Evolutionary conservation across 2,329 filamentous ascomycete genomes (phyloP).

Genomic region (Colletotrichum sp.): DNA sequence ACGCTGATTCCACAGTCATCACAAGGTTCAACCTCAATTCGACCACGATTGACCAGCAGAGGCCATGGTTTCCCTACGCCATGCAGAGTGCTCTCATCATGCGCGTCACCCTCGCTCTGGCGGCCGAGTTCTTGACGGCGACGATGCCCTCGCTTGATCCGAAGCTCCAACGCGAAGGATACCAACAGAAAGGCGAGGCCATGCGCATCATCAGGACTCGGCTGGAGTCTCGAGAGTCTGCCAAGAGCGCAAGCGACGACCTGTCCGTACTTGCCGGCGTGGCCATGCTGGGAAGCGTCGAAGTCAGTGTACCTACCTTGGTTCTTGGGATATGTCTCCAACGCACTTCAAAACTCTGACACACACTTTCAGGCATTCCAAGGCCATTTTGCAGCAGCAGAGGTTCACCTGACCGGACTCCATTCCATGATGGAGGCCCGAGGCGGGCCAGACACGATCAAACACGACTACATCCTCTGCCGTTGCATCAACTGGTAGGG

Average conservation of each 20-base stretch:
- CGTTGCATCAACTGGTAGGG: constrained; percentile 22
- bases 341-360: background rate
- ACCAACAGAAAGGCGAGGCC: constrained; percentile 19
- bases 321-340: background rate
- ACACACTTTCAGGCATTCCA: constrained; percentile 13
- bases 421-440: constrained; percentile 16
- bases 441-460: constrained; percentile 18
- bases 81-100: constrained; percentile 23
- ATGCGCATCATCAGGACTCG: constrained; percentile 17
- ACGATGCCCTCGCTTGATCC: constrained; percentile 13
- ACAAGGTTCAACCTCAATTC: constrained; percentile 22
- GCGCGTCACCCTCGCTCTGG: constrained; percentile 19
- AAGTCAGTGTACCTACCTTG: background rate
- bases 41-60: constrained; percentile 12
- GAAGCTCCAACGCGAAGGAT: constrained; percentile 16
- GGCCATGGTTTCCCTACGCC: constrained; percentile 24
- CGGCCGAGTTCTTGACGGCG: constrained; percentile 17
- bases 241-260: background rate
- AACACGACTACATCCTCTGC: constrained; percentile 23
- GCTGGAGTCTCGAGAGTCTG: background rate
- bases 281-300: constrained; percentile 17
- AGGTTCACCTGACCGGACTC: constrained; percentile 19
- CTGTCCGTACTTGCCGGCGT: constrained; percentile 10
- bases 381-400: constrained; percentile 18
- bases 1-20: constrained; percentile 13